These are phyloP conservation scores for Trametes villosa DNA, from an alignment of 768 basidiomycete genomes.

Conservation along the genomic window DNA sequence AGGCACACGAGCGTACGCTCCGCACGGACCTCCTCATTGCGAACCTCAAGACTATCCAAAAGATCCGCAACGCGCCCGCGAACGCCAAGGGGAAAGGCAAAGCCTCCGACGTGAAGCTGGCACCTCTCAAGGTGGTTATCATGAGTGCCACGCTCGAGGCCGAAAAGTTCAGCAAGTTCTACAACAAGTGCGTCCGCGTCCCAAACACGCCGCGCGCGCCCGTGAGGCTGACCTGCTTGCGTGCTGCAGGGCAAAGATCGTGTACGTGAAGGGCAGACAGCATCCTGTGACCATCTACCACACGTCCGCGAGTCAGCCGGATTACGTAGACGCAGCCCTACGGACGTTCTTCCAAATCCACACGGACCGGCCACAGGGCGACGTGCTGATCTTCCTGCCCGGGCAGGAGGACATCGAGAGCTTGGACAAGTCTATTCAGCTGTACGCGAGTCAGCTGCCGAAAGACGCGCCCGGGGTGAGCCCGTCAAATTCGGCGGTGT, in stretches of 20 bases:
- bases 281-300: slow-evolving; percentile 89
- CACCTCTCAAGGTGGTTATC: slow-evolving; percentile 87
- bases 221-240: neutral
- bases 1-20: slow-evolving; percentile 95
- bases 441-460: slow-evolving; percentile 73
- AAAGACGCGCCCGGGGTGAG: slow-evolving; percentile 54
- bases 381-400: slow-evolving; percentile 93
- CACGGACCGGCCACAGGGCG: slow-evolving; percentile 75
- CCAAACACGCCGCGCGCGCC: neutral
- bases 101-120: slow-evolving; percentile 38
- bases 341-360: slow-evolving; percentile 97
- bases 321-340: slow-evolving; percentile 89
- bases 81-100: slow-evolving; percentile 43
- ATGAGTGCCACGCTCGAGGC: slow-evolving; percentile 99
- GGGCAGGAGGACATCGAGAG: slow-evolving; percentile 98
- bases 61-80: slow-evolving; percentile 55
- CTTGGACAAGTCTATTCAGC: slow-evolving; percentile 72
- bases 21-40: slow-evolving; percentile 94
- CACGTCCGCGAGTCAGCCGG: slow-evolving; percentile 68
- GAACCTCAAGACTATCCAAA: slow-evolving; percentile 82
- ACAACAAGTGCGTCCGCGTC: slow-evolving; percentile 64
- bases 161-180: slow-evolving; percentile 91
- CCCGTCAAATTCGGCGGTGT: neutral
- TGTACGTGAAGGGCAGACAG: slow-evolving; percentile 93
- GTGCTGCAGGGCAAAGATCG: slow-evolving; percentile 71